Evolutionary conservation across 2,329 filamentous ascomycete genomes (phyloP), one percentile per base, ranked within the genome.

Genomic region (Penicillium olsonii): DNA sequence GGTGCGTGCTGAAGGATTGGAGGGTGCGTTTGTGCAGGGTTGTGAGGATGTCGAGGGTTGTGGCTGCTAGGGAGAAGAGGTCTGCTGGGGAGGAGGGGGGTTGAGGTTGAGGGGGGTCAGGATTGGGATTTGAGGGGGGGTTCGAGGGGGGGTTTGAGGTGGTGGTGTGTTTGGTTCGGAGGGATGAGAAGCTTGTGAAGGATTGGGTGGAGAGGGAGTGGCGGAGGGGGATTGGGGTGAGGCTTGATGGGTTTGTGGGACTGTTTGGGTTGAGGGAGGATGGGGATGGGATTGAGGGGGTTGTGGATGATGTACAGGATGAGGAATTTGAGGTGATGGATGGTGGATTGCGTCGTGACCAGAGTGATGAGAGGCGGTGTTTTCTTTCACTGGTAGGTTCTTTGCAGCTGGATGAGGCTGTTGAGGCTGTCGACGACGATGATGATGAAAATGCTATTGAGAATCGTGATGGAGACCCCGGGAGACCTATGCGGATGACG

Each of bases 41-140:
- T 2, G 81, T 84, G 15, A 85, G 59, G 34, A 86, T 79, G 54
- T 85, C 81, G 15, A 85, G 67, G 50, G 75, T 82, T 17, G 84
- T 69, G 42, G 82, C 83, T 4, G 75, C 82, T 0, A 85, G 72
- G 20, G 80, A 81, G 67, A 82, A 85, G 14, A 85, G 68, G 56
- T 85, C 83, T 11, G 79, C 75, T 33, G 70, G 62, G 19, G 68
- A 62, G 39, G 69, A 57, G 45, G 70, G 66, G 20, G 62, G 63
- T 3, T 14, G 7, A 7, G 37, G 24, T n/a, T n/a, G n/a, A n/a
- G n/a, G n/a, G n/a, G n/a, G n/a, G 20, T 24, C 17, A 14, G 15
- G 14, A 14, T 17, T 39, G 14, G 14, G 22, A 10, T 39, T 12
- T n/a, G 5, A 15, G 41, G 31, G 2, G 17, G 20, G 37, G 3